A percentile compares a stretch with the other conserved stretches of the same genome.
Evolutionary conservation across 1,139 yeast species (phyloP).

Genomic region (Hansenula anomala): DNA sequence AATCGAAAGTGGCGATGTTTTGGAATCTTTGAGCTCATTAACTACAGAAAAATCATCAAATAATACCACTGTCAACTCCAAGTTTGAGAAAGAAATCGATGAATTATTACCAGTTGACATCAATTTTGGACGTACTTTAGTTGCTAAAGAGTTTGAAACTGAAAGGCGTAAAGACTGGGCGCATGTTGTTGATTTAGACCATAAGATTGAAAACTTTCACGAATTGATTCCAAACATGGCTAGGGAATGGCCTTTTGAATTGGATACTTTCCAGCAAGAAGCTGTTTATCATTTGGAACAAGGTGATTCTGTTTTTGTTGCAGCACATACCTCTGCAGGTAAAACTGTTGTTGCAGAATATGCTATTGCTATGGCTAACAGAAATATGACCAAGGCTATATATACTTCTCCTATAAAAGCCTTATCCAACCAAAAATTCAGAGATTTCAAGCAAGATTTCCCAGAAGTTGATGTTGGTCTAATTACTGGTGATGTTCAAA

Average conservation of each 20-base stretch:
- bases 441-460: conserved; percentile 84
- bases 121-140: conserved; percentile 37
- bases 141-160: conserved; percentile 27
- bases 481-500: conserved; percentile 97
- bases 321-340: conserved; percentile 97
- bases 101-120: conserved; percentile 70
- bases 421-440: conserved; percentile 85
- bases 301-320: conserved; percentile 96
- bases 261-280: conserved; percentile 94
- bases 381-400: conserved; percentile 88
- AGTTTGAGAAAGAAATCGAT: conserved; percentile 49
- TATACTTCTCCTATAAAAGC: conserved; percentile 95
- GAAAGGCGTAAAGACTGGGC: conserved; percentile 75
- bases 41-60: conserved; percentile 2
- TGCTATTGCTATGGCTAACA: conserved; percentile 87
- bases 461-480: conserved; percentile 84
- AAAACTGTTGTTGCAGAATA: conserved; percentile 92
- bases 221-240: conserved; percentile 94
- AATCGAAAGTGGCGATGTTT: conserved; percentile 8
- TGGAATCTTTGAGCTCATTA: conserved; percentile 1
- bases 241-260: conserved; percentile 85
- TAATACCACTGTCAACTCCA: conserved; percentile 3
- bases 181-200: conserved; percentile 85
- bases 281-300: conserved; percentile 95
- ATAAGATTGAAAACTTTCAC: conserved; percentile 73